Evolutionary conservation across 768 basidiomycete genomes (phyloP), one percentile per base, ranked within the genome.

Genomic region (Cubamyces lactineus): DNA sequence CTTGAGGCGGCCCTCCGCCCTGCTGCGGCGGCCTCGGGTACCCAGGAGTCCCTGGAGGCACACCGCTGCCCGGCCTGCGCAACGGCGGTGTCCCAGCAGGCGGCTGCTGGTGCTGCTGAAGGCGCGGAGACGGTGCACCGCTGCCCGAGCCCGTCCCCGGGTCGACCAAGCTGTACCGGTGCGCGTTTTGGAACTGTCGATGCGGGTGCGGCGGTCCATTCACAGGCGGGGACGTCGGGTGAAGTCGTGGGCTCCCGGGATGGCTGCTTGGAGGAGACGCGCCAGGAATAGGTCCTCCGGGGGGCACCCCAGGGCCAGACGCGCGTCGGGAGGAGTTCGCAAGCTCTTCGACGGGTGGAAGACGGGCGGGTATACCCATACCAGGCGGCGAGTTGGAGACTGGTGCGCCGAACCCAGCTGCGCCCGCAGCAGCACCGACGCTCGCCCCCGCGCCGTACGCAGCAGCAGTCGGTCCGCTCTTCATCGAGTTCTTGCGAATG

Each of bases 401-500:
- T 9, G 54, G 40, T 17, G 65, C 46, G 24, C 53, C 54, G 26
- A 55, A 51, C 6, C 38, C 49, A 11, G 58, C 21, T n/a, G 43
- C 16, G 45, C 45, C 15, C 30, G 30, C 45, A 13, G 55, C 30
- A 19, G 54, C 46, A 21, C 51, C 51, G 8, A 21, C 34, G 21
- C 38, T 38, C 39, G 51, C 51, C 15, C 28, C 48, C 5, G 23
- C 23, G 21, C 24, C 9, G n/a, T 15, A 49, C 3, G 48, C 24
- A 13, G 54, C 54, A 7, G 48, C 39, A 11, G 51, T 26, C 3
- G 57, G 48, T 11, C 40, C 56, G 9, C 15, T 23, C 47, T 24
- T 39, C 28, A 59, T 38, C 39, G 85, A 86, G 66, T 77, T 82
- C 72, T 79, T 82, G 38, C 87, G 74, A 12, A 86, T 82, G 38